These are phyloP conservation scores for Chondrus crispus DNA, from an alignment of 23 red algal genomes.

Conservation along the genomic window DNA sequence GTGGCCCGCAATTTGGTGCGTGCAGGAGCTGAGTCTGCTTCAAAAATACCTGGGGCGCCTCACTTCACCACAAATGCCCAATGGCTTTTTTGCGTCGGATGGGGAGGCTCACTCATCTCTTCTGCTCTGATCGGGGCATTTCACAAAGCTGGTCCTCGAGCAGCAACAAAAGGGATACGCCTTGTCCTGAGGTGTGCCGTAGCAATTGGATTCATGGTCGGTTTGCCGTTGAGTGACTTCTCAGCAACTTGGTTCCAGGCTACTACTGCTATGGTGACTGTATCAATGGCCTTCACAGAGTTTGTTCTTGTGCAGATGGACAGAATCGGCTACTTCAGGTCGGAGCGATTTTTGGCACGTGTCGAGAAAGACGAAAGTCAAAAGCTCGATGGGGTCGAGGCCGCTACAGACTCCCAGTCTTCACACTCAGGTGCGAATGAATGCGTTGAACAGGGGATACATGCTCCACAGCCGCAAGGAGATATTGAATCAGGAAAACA, in stretches of 20 bases:
- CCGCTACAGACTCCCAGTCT: not conserved
- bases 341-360: not conserved
- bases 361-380: not conserved
- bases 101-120: conserved; percentile 36
- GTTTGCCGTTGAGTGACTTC: conserved; percentile 33
- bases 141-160: conserved; percentile 59
- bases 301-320: conserved; percentile 58
- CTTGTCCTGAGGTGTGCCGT: not conserved
- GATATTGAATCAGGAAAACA: not conserved
- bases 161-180: conserved; percentile 29
- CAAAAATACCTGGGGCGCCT: not conserved
- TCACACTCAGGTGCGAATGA: no score
- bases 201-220: conserved; percentile 11
- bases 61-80: conserved; percentile 11
- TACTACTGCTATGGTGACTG: conserved; percentile 10
- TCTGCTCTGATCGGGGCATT: not conserved
- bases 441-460: no score
- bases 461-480: no score
- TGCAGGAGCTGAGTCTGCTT: not conserved
- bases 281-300: conserved; percentile 1
- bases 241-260: conserved; percentile 5
- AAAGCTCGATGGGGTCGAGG: not conserved
- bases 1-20: not conserved
- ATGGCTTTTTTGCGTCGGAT: conserved; percentile 64
- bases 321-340: conserved; percentile 53